A percentile compares a stretch with the other conserved stretches of the same genome.
phyloP scores from a whole-genome alignment of 129 eudicot genomes.

The sunflower (Helianthus annuus) region HanXRQr2.0-SUNRISE NC_035446.2:61159419-61159918 shows the following conservation, averaged over 20 bases:
- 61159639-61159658: not conserved
- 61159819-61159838: not conserved
- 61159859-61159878: constrained; percentile 67
- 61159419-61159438: constrained; percentile 32
- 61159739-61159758: not conserved
- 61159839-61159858: not conserved
- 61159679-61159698: too few relatives aligned
- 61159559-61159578: constrained; percentile 21
- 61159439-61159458: constrained; percentile 36
- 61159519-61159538: constrained; percentile 82
- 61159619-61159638: not conserved
- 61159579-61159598: constrained; percentile 22
- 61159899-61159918: constrained; percentile 75
- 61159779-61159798: not conserved
- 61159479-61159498: constrained; percentile 32
- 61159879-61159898: constrained; percentile 77
- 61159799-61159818: not conserved
- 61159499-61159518: constrained; percentile 65
- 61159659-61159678: not conserved
- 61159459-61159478: constrained; percentile 40
- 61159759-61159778: not conserved
- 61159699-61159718: not conserved
- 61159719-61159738: not conserved
- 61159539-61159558: constrained; percentile 99
- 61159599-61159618: not conserved